Evolutionary conservation across 257 asterid species (phyloP), one percentile per base, ranked within the genome.

Genomic region (Ophiorrhiza pumila): DNA sequence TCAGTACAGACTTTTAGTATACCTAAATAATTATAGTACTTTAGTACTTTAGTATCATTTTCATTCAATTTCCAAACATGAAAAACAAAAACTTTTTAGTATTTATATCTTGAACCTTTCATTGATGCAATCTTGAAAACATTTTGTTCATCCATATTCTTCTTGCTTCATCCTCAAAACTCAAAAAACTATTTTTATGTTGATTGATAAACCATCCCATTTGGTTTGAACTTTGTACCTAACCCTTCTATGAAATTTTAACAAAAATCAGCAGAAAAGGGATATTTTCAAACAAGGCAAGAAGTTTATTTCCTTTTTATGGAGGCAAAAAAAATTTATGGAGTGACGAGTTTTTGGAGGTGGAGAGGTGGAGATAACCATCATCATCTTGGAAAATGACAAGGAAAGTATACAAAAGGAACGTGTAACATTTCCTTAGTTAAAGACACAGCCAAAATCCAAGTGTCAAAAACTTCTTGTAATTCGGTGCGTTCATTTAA

Each of bases 311-410:
- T 34, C 27, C 46, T 18, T 34, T 61, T 34, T 2, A 32, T 34
- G 3, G 25, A 5, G 23, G 14, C 45, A 32, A 60, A 34, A 32
- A 41, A 25, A 11, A 20, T 50, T 32, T 50, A 11, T n/a, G n/a
- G n/a, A n/a, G n/a, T n/a, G 47, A 31, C 9, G 53, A 22, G 32
- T 6, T n/a, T 34, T 50, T 50, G 17, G 42, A 32, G 61, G 60
- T 46, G 59, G 45, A 34, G 27, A 61, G 37, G 45, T 41, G 66
- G 67, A 63, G 56, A 50, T 15, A 63, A 11, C 43, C 41, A 37
- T 64, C 58, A 41, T 66, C 14, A 53, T 65, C 39, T 52, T 52
- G 66, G 58, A 64, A 64, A 41, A 58, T 41, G 77, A 73, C 71
- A 31, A 34, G 2, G 37, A 52, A 52, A 4, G 45, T 42, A 9